Evolutionary conservation across 306 rosid genomes (phyloP).

Genomic region (Rosa persica): DNA sequence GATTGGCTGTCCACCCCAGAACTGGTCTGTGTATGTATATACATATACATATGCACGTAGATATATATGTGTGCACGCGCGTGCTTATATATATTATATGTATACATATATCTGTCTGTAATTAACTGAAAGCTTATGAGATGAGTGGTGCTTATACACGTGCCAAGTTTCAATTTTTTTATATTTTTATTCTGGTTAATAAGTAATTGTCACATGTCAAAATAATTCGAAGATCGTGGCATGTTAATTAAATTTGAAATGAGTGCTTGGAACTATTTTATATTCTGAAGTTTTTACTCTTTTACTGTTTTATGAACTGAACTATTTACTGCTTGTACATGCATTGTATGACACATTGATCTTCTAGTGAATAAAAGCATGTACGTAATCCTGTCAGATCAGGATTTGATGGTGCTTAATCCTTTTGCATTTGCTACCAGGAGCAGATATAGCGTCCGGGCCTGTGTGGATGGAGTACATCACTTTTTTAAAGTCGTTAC

Average conservation of each 20-base stretch:
- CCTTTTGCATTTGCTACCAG: constrained; percentile 47
- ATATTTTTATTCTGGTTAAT: not conserved
- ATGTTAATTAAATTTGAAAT: not conserved
- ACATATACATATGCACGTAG: too few species aligned
- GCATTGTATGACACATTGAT: constrained; percentile 5
- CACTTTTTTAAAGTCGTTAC: constrained; percentile 74
- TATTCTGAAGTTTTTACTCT: not conserved
- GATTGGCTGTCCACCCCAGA: not conserved
- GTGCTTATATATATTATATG: too few species aligned
- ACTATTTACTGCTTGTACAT: constrained; percentile 4
- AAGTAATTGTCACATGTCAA: not conserved
- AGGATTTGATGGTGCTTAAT: constrained; percentile 17
- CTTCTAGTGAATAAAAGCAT: not conserved
- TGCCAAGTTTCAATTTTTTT: not conserved
- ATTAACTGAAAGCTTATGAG: not conserved
- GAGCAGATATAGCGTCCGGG: constrained; percentile 91
- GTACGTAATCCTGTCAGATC: not conserved
- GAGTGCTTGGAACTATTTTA: not conserved
- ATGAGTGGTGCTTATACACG: not conserved
- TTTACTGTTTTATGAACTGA: not conserved
- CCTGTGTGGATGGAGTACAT: constrained; percentile 98
- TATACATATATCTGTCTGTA: too few species aligned
- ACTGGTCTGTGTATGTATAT: not conserved
- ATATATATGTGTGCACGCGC: too few species aligned
- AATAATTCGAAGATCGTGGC: not conserved